Evolutionary conservation across 768 basidiomycete genomes (phyloP), one percentile per base, ranked within the genome.

Genomic region (Coprinopsis sp.): DNA sequence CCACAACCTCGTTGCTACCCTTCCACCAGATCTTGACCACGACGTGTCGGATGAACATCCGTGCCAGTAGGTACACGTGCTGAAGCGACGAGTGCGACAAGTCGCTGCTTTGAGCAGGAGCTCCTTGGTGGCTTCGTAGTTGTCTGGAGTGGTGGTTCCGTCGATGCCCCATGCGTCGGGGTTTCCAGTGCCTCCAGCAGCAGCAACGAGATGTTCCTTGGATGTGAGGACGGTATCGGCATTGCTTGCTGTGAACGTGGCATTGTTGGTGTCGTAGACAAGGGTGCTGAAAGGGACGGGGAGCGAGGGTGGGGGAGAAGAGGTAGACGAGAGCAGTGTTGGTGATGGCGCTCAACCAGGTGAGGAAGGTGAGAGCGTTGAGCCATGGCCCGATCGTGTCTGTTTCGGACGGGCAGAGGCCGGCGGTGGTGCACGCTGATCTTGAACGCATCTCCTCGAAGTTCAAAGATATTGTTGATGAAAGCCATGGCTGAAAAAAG

Each of bases 301-400:
- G 53, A 28, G 51, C 34, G 29, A 56, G 52, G 16, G 56, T 41
- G 0, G 84, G 79, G 12, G 76, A 81, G 75, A 96, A 95, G 54
- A 96, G 81, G 69, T 91, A 93, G 40, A 95, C 86, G 44, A 99
- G 79, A 6, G 93, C 86, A 0, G 91, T 76, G 64, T 94, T 96
- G 23, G 85, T 91, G 24, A 97, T 69, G 0, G 92, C 84, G 3
- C 84, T 83, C 41, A 95, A 70, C 92, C 93, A 98, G 11, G 91
- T 78, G 61, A 99, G 74, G 71, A 91, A 85, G 5, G 84, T 80
- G 50, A 99, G 72, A 11, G 84, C 80, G 42, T 94, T 84, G 33
- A 97, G 78, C 95, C 95, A 99, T 0, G 92, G 88, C 0, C 95
- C 95, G 50, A 98, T 91, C 10, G 87, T 85, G 55, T 94, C 92